Percentiles rank a stretch among this genome's conserved stretches.
Evolutionary conservation across 116 monocot species (phyloP).

Genomic region (Iris pallida): DNA sequence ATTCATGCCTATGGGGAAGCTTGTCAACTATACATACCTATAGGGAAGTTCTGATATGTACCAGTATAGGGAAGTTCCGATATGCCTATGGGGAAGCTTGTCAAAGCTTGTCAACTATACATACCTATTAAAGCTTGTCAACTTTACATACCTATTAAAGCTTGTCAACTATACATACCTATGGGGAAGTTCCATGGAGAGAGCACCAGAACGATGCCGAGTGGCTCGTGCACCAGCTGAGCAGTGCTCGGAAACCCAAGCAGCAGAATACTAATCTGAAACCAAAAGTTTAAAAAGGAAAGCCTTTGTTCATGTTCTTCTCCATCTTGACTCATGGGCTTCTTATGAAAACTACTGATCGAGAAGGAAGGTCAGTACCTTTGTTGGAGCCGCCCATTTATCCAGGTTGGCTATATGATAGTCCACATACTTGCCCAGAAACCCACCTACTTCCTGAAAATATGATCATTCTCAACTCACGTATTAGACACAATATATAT

Average conservation of each 20-base stretch:
- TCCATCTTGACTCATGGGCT: too few species aligned
- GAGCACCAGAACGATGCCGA: constrained; percentile 70
- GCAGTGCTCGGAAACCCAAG: constrained; percentile 36
- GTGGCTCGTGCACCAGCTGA: constrained; percentile 62
- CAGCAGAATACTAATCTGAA: constrained; percentile 50
- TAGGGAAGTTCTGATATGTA: too few species aligned
- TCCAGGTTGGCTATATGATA: constrained; percentile 43
- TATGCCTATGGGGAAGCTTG: too few species aligned
- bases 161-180: constrained; percentile 15
- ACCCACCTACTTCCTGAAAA: constrained; percentile 35
- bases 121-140: too few species aligned
- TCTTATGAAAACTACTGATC: too few species aligned
- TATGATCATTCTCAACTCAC: neutral
- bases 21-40: too few species aligned
- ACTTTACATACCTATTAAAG: too few species aligned
- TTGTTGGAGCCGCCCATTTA: constrained; percentile 64
- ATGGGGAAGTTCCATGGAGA: constrained; percentile 84
- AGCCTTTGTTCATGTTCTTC: too few species aligned
- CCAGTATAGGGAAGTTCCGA: too few species aligned
- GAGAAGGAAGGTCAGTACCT: constrained; percentile 27
- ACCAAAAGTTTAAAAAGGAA: neutral
- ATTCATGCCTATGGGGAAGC: too few species aligned
- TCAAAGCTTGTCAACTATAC: too few species aligned
- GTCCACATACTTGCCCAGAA: constrained; percentile 55
- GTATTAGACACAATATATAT: neutral